phyloP scores from a whole-genome alignment of 1,284 basidiomycete genomes.

The Vanrija humicola region DNA sequence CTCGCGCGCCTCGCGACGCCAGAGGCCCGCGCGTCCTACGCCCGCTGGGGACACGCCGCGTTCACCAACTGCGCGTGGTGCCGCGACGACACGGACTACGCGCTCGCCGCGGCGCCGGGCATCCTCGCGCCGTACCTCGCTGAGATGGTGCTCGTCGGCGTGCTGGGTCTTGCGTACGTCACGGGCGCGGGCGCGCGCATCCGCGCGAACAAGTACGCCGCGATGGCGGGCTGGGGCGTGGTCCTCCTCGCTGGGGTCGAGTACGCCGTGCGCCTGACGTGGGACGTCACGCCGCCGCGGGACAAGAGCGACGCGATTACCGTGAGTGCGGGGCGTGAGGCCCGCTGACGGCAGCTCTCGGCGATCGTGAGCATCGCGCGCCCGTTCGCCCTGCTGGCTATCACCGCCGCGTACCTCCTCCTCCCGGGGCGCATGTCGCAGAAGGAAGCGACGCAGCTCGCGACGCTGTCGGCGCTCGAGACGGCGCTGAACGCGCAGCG shows the following conservation, averaged over 20 bases:
- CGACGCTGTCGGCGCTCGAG: constrained; percentile 1
- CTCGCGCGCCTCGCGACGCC: constrained; percentile 24
- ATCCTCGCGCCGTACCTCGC: constrained; percentile 25
- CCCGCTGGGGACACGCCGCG: constrained; percentile 32
- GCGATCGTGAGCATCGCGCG: constrained; percentile 23
- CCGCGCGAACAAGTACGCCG: constrained; percentile 22
- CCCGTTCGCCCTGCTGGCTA: constrained; percentile 19
- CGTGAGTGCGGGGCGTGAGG: constrained; percentile 21
- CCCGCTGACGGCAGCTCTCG: constrained; percentile 23
- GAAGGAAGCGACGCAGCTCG: background rate
- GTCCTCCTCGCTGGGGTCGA: constrained; percentile 11
- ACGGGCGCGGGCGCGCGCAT: constrained; percentile 10
- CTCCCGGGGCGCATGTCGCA: constrained; percentile 20
- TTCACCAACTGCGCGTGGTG: constrained; percentile 38
- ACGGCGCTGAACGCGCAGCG: constrained; percentile 16
- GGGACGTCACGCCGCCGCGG: constrained; percentile 20
- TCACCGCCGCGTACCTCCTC: constrained; percentile 29
- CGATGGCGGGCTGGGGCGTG: constrained; percentile 19
- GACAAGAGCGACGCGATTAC: constrained; percentile 28
- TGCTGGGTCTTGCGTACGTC: constrained; percentile 18
- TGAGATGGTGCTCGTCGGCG: constrained; percentile 24
- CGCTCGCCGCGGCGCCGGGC: constrained; percentile 22
- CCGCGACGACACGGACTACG: constrained; percentile 20
- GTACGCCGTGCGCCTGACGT: constrained; percentile 17
- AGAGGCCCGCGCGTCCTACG: constrained; percentile 29